phyloP scores from a whole-genome alignment of 2,329 filamentous ascomycete genomes.

The Nothopassalora personata region DNA sequence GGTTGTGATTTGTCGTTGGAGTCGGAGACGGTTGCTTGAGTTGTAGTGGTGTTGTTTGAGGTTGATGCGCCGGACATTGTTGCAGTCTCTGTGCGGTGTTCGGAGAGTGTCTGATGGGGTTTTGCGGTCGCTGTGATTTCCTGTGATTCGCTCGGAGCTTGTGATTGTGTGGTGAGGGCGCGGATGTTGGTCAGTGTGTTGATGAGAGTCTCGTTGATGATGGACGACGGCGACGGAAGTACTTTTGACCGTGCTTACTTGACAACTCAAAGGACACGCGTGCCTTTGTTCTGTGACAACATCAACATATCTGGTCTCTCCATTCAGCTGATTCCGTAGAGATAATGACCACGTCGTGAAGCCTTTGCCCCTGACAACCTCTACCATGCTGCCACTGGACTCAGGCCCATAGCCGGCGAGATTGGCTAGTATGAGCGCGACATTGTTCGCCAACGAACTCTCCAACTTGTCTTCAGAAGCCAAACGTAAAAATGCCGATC shows the following conservation, averaged over 20 bases:
- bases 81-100: not conserved
- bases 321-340: not conserved
- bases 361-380: no score
- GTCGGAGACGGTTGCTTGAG: conserved; percentile 39
- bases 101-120: not conserved
- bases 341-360: no score
- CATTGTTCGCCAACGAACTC: conserved; percentile 30
- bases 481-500: conserved; percentile 86
- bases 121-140: not conserved
- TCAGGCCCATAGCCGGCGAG: not conserved
- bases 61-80: conserved; percentile 45
- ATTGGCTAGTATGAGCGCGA: conserved; percentile 26
- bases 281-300: not conserved
- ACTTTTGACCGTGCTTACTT: not conserved
- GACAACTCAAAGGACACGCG: not conserved
- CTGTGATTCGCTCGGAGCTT: not conserved
- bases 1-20: conserved; percentile 40
- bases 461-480: conserved; percentile 55
- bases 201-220: not conserved
- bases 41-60: conserved; percentile 35
- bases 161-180: not conserved
- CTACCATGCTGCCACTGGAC: not conserved
- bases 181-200: not conserved
- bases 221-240: not conserved
- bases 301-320: not conserved